Conservation (phyloP, 1,284 basidiomycete genomes). For the Veloporphyrellus conicus region DNA sequence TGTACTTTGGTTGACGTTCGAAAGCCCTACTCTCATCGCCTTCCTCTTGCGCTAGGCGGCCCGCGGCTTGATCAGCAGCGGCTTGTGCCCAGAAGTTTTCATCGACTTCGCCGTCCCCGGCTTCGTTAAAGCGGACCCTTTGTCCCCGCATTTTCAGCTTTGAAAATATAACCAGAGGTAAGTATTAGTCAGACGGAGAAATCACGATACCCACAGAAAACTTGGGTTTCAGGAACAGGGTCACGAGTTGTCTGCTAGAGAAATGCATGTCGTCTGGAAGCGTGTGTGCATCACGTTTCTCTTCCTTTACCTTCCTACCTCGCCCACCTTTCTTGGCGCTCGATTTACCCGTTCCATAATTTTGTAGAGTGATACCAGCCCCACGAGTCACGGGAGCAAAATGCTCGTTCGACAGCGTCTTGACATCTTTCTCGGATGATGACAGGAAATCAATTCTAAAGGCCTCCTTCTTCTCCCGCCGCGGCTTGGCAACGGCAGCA, state of each 20-base stretch:
- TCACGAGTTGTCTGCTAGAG: slow-evolving; percentile 81
- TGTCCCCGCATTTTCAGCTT: slow-evolving; percentile 81
- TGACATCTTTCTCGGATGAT: slow-evolving; percentile 58
- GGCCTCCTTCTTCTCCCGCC: slow-evolving; percentile 76
- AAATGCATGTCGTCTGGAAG: slow-evolving; percentile 99
- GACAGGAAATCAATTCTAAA: slow-evolving; percentile 86
- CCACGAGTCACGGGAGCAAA: slow-evolving; percentile 74
- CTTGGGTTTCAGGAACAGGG: slow-evolving; percentile 93
- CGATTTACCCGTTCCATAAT: slow-evolving; percentile 38
- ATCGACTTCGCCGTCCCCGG: slow-evolving; percentile 80
- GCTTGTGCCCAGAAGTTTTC: slow-evolving; percentile 95
- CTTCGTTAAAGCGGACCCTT: slow-evolving; percentile 51
- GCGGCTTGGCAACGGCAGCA: slow-evolving; percentile 48
- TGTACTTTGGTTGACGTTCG: not conserved
- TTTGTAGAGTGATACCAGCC: slow-evolving; percentile 64
- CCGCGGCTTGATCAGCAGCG: slow-evolving; percentile 73
- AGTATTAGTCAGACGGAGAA: slow-evolving; percentile 2
- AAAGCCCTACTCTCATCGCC: slow-evolving; percentile 58
- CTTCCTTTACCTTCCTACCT: slow-evolving; percentile 47
- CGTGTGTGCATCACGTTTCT: slow-evolving; percentile 73
- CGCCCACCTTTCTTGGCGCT: slow-evolving; percentile 42
- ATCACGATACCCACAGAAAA: slow-evolving; percentile 63
- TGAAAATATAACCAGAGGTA: slow-evolving; percentile 1
- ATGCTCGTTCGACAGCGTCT: slow-evolving; percentile 73
- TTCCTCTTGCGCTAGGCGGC: slow-evolving; percentile 50